phyloP scores from a whole-genome alignment of 495 filamentous ascomycete species.

The Pseudomonodictys pantanalensis region DNA sequence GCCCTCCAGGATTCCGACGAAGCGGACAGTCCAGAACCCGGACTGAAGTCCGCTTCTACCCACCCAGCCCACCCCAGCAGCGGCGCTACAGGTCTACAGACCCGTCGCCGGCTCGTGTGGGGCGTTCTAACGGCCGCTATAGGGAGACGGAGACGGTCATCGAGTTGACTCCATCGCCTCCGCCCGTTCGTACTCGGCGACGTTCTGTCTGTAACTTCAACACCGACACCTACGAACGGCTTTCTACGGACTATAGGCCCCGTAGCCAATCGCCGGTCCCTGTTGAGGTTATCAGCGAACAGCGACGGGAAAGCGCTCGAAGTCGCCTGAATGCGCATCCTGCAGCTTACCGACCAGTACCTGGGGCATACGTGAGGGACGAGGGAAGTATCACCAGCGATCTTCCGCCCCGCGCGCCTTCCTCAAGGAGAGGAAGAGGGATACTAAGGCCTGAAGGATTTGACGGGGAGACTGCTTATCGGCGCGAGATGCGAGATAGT shows the following conservation, averaged over 20 bases:
- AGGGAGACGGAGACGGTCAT: not conserved
- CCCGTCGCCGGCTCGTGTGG: not conserved
- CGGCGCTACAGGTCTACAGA: not conserved
- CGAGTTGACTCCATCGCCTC: not conserved
- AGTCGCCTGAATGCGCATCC: conserved; percentile 12
- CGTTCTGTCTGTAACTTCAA: not conserved
- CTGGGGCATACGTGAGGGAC: not conserved
- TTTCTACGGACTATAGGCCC: not conserved
- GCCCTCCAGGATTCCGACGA: conserved; percentile 3
- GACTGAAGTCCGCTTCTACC: not conserved
- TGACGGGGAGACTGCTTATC: conserved; percentile 1
- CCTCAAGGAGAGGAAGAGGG: conserved; percentile 1
- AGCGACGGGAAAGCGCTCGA: conserved; percentile 2
- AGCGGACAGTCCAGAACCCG: not conserved
- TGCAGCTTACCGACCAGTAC: conserved; percentile 14
- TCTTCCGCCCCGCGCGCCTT: not conserved
- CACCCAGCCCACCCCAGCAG: not conserved
- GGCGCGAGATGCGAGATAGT: not conserved
- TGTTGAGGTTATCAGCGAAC: not conserved
- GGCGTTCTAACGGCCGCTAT: not conserved
- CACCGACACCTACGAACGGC: not conserved
- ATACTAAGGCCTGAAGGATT: not conserved
- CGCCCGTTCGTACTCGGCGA: not conserved
- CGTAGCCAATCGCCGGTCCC: not conserved
- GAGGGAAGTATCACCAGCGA: not conserved